These are phyloP conservation scores for Mimosa bimucronata DNA, from an alignment of 306 rosid species.

Conservation along the genomic window DNA sequence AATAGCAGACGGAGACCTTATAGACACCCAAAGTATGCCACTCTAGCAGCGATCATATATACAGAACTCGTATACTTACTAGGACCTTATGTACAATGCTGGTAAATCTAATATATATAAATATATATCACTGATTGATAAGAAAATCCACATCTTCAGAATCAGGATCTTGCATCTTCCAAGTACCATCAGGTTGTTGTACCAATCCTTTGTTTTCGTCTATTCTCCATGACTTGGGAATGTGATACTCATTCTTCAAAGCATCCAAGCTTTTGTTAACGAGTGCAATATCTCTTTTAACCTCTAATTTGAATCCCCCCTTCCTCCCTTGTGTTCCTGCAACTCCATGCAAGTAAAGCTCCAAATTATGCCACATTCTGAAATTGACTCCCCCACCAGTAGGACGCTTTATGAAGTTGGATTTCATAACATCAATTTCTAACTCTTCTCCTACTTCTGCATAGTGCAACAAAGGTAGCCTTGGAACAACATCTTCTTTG, in stretches of 20 bases:
- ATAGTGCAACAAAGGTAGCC: background rate
- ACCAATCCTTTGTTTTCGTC: background rate
- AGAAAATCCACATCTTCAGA: background rate
- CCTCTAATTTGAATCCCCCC: background rate
- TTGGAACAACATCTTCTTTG: background rate
- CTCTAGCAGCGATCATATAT: background rate
- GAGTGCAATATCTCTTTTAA: background rate
- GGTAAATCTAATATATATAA: too few relatives aligned
- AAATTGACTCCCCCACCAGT: background rate
- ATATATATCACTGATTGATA: background rate
- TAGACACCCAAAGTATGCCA: background rate
- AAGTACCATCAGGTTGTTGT: background rate
- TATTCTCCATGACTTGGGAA: background rate
- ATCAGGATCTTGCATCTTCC: background rate
- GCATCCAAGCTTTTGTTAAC: conserved; percentile 1
- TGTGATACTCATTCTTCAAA: background rate
- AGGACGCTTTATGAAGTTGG: background rate
- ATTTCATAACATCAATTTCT: background rate
- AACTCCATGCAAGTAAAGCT: background rate
- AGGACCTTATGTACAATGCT: background rate
- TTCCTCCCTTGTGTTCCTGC: background rate
- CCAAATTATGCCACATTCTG: background rate
- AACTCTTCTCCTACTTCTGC: background rate
- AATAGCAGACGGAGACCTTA: background rate
- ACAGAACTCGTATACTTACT: background rate